Conservation (phyloP, 1,139 yeast genomes). For the Suhomyces maxii region DNA sequence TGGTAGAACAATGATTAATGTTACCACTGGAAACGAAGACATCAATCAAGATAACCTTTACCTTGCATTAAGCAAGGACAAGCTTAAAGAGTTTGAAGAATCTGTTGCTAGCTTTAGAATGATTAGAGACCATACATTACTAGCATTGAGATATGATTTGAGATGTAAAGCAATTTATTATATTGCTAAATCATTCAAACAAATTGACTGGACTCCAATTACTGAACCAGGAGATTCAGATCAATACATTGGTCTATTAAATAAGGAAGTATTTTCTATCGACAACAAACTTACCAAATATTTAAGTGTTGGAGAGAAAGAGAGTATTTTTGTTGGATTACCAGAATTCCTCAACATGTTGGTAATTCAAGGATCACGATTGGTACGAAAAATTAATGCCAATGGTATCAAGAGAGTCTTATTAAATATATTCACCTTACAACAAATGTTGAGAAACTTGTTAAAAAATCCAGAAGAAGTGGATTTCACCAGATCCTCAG, state of each 20-base stretch:
- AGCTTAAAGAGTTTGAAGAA: conserved; percentile 48
- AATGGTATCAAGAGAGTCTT: conserved; percentile 69
- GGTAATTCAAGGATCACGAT: conserved; percentile 59
- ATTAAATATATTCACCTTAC: conserved; percentile 69
- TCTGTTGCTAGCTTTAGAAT: conserved; percentile 45
- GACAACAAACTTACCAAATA: conserved; percentile 42
- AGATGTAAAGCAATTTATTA: conserved; percentile 63
- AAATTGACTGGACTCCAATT: conserved; percentile 44
- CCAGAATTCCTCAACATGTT: conserved; percentile 57
- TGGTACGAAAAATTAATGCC: conserved; percentile 55
- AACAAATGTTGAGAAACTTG: conserved; percentile 71
- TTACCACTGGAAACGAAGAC: conserved; percentile 23
- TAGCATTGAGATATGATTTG: conserved; percentile 65
- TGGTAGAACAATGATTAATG: conserved; percentile 32
- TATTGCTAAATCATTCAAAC: conserved; percentile 49
- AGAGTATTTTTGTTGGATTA: conserved; percentile 51
- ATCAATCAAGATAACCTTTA: conserved; percentile 27
- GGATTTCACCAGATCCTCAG: conserved; percentile 56
- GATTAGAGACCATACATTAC: conserved; percentile 49
- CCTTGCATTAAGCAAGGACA: conserved; percentile 39
- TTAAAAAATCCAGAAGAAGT: conserved; percentile 58
- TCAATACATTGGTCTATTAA: conserved; percentile 57
- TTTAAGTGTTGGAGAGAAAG: conserved; percentile 29
- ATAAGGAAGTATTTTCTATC: conserved; percentile 54
- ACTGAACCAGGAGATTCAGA: conserved; percentile 67